Percentiles rank a stretch among this genome's conserved stretches.
phyloP scores from a whole-genome alignment of 768 basidiomycete species.

The Mycena haematopus region DNA sequence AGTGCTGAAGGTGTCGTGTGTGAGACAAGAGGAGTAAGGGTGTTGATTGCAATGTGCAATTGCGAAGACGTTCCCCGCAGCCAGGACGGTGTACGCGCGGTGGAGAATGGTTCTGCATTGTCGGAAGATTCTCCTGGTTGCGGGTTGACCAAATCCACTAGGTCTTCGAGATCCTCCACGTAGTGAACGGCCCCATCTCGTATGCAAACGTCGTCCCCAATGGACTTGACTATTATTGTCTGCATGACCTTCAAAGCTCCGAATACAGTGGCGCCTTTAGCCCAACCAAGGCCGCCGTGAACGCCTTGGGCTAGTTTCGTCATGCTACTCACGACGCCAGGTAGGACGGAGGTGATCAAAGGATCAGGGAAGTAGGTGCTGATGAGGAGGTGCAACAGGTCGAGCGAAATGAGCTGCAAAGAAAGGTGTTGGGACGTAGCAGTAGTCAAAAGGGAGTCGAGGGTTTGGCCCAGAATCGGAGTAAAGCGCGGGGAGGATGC shows the following conservation, averaged over 20 bases:
- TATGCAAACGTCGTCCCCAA: slow-evolving; percentile 73
- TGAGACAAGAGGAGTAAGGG: slow-evolving; percentile 70
- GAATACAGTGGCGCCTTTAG: slow-evolving; percentile 72
- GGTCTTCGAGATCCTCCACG: slow-evolving; percentile 68
- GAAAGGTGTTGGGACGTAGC: slow-evolving; percentile 60
- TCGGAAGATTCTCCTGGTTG: slow-evolving; percentile 18
- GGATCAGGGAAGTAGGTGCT: slow-evolving; percentile 60
- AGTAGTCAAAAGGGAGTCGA: slow-evolving; percentile 72
- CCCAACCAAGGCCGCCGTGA: slow-evolving; percentile 65
- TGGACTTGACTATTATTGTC: slow-evolving; percentile 56
- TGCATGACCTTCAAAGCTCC: slow-evolving; percentile 64
- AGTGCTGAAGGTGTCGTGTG: slow-evolving; percentile 78
- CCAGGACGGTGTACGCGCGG: slow-evolving; percentile 77
- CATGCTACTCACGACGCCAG: slow-evolving; percentile 83
- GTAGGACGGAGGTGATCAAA: slow-evolving; percentile 72
- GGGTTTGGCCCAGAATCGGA: slow-evolving; percentile 83
- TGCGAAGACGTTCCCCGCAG: slow-evolving; percentile 83
- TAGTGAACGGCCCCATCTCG: slow-evolving; percentile 62
- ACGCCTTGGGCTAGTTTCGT: slow-evolving; percentile 70
- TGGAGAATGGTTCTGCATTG: slow-evolving; percentile 48
- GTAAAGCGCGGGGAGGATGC: slow-evolving; percentile 59
- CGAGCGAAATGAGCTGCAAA: slow-evolving; percentile 71
- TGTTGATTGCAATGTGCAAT: slow-evolving; percentile 81
- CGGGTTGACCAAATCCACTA: slow-evolving; percentile 46
- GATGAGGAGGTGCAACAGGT: slow-evolving; percentile 61